Percentiles rank a stretch among this genome's conserved stretches.
Evolutionary conservation across 495 filamentous ascomycete genomes (phyloP).

Genomic region (Penicillium riverlandense): DNA sequence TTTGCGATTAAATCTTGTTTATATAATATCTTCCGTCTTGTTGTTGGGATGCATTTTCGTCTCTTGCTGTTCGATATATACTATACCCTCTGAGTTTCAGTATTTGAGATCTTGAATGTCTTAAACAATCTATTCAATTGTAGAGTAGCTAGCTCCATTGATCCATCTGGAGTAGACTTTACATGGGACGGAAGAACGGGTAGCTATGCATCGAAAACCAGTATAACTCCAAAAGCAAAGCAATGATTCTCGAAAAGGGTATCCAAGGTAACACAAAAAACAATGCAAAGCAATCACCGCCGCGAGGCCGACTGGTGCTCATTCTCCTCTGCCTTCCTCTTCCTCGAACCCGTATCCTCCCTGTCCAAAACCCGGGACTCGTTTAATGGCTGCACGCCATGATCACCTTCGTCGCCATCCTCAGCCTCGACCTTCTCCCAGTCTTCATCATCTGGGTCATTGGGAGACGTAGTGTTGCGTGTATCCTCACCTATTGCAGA

Average conservation of each 20-base stretch:
- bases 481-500: neutral
- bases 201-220: neutral
- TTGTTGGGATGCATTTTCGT: neutral
- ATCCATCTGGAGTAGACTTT: too few species aligned
- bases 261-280: conserved; percentile 5
- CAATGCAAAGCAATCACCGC: neutral
- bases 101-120: too few species aligned
- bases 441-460: conserved; percentile 25
- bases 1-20: neutral
- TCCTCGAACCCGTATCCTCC: conserved; percentile 19
- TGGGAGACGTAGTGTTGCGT: neutral
- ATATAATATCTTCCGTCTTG: neutral
- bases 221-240: conserved; percentile 6
- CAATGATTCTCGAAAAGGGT: conserved; percentile 3
- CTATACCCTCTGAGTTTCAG: too few species aligned
- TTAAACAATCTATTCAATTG: too few species aligned
- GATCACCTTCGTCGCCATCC: conserved; percentile 29
- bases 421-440: conserved; percentile 42
- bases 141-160: too few species aligned
- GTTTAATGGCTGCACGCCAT: conserved; percentile 25
- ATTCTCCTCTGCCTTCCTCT: conserved; percentile 32
- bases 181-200: too few species aligned
- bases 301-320: neutral
- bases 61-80: too few species aligned
- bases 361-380: conserved; percentile 26